Evolutionary conservation across 2,329 filamentous ascomycete genomes (phyloP).

Genomic region (Colletotrichum trifolii): DNA sequence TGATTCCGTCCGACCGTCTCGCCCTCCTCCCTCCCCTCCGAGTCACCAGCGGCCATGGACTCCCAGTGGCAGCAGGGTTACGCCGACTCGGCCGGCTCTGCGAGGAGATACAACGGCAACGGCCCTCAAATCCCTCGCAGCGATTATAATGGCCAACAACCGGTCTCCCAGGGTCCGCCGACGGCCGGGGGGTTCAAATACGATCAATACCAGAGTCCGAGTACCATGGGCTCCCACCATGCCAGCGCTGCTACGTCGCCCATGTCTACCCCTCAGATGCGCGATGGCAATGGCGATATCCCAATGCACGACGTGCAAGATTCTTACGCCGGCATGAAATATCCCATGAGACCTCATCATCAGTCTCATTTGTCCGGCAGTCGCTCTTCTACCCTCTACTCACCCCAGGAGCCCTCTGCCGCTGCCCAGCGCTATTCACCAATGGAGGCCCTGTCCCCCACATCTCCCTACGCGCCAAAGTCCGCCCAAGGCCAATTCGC

Average conservation of each 20-base stretch:
- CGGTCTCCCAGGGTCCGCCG: slow-evolving; percentile 48
- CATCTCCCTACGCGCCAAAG: slow-evolving; percentile 79
- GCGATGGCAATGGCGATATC: slow-evolving; percentile 80
- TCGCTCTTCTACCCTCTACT: slow-evolving; percentile 73
- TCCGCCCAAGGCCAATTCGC: slow-evolving; percentile 66
- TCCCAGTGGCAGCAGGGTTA: slow-evolving; percentile 69
- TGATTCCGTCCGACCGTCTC: slow-evolving; percentile 21
- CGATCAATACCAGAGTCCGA: slow-evolving; percentile 69
- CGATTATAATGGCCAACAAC: slow-evolving; percentile 44
- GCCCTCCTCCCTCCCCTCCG: slow-evolving; percentile 15
- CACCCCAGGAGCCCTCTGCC: slow-evolving; percentile 79
- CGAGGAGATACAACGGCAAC: slow-evolving; percentile 72
- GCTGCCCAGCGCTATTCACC: slow-evolving; percentile 94
- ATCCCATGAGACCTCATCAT: slow-evolving; percentile 82
- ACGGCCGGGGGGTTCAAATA: slow-evolving; percentile 71
- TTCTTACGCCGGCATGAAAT: slow-evolving; percentile 87
- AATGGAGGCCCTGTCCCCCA: slow-evolving; percentile 89
- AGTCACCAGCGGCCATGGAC: slow-evolving; percentile 56
- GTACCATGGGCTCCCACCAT: slow-evolving; percentile 45
- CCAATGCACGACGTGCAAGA: slow-evolving; percentile 89
- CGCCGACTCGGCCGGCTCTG: slow-evolving; percentile 70
- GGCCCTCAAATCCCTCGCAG: slow-evolving; percentile 48
- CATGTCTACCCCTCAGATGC: slow-evolving; percentile 66
- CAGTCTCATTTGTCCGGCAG: slow-evolving; percentile 74
- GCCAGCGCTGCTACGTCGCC: slow-evolving; percentile 68